A percentile compares a stretch with the other conserved stretches of the same genome.
Conservation (phyloP, 2,329 filamentous ascomycete genomes). For the Diaporthe citri region DNA sequence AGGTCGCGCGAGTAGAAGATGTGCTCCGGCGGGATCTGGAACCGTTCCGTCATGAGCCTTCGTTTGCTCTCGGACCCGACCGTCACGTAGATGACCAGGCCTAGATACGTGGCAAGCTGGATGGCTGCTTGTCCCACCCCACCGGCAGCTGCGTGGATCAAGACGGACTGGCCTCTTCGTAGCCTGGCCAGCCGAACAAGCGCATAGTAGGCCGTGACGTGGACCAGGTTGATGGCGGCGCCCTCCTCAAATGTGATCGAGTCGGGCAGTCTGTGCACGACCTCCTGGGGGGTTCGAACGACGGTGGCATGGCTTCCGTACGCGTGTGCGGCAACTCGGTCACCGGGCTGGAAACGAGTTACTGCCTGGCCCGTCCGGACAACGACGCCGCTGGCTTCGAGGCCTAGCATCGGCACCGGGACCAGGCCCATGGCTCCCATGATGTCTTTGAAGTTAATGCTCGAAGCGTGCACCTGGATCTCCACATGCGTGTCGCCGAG, state of each 20-base stretch:
- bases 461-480: not conserved
- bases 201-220: conserved; percentile 46
- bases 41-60: conserved; percentile 31
- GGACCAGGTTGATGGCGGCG: conserved; percentile 43
- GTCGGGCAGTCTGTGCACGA: conserved; percentile 39
- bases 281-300: conserved; percentile 26
- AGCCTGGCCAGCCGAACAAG: conserved; percentile 45
- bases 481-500: conserved; percentile 6
- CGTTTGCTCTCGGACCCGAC: conserved; percentile 37
- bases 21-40: conserved; percentile 44
- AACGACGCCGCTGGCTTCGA: conserved; percentile 19
- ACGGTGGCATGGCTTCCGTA: conserved; percentile 35
- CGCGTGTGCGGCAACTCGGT: conserved; percentile 34
- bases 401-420: conserved; percentile 1
- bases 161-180: conserved; percentile 42
- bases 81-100: conserved; percentile 39
- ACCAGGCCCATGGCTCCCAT: conserved; percentile 30
- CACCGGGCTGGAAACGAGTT: not conserved
- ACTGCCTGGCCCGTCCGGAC: conserved; percentile 1
- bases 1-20: conserved; percentile 46
- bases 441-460: conserved; percentile 27
- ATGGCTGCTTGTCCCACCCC: conserved; percentile 38
- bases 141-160: conserved; percentile 46
- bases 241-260: conserved; percentile 40
- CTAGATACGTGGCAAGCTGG: conserved; percentile 37